These are phyloP conservation scores for Phytophthora agathidicida DNA, from an alignment of 352 stramenopile genomes.

Conservation along the genomic window DNA sequence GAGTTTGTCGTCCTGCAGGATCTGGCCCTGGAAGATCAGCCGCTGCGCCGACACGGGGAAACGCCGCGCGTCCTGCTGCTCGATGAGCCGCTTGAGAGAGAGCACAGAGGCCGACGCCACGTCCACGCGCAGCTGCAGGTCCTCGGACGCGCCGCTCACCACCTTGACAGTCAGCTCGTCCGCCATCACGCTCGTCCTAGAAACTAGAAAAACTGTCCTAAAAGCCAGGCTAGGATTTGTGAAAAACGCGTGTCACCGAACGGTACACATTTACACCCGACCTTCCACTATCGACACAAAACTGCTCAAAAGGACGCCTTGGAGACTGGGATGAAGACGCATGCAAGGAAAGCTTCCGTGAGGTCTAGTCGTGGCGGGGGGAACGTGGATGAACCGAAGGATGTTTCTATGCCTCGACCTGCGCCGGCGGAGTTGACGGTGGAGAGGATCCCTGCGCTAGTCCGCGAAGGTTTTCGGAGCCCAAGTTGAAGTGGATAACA, in stretches of 20 bases:
- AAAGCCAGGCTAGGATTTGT: too few species aligned
- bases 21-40: constrained; percentile 88
- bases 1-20: constrained; percentile 75
- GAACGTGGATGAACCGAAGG: not conserved
- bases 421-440: constrained; percentile 30
- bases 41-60: constrained; percentile 77
- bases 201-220: too few species aligned
- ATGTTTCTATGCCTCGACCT: not conserved
- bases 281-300: too few species aligned
- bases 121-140: constrained; percentile 52
- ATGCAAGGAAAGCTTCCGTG: not conserved
- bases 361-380: constrained; percentile 7
- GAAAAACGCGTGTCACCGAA: too few species aligned
- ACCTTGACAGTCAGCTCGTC: constrained; percentile 73
- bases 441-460: constrained; percentile 46
- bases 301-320: constrained; percentile 28
- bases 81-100: constrained; percentile 67
- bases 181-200: constrained; percentile 23
- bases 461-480: constrained; percentile 44
- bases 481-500: constrained; percentile 5
- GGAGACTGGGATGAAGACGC: not conserved
- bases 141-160: constrained; percentile 68
- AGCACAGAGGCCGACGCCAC: constrained; percentile 57
- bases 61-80: constrained; percentile 55
- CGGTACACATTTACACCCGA: too few species aligned